Evolutionary conservation across 805 yeast species (phyloP).

Genomic region (Nakazawaea ambrosiae): DNA sequence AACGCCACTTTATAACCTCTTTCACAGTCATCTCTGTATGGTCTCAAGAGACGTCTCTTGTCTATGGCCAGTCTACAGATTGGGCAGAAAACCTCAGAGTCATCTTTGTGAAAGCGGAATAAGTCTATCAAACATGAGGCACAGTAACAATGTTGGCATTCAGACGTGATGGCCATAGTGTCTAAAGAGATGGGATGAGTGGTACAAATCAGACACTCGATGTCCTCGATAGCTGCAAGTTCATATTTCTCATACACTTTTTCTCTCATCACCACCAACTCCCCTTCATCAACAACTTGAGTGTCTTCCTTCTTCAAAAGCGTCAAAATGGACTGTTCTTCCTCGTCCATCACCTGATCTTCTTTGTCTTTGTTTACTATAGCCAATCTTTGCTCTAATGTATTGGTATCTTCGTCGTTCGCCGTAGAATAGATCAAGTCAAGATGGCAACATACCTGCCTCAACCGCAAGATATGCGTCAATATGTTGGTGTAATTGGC

Average conservation of each 20-base stretch:
- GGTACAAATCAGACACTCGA: constrained; percentile 85
- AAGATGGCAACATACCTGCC: constrained; percentile 87
- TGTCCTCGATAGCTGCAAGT: constrained; percentile 25
- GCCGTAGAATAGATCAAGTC: constrained; percentile 47
- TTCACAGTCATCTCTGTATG: constrained; percentile 15
- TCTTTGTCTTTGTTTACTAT: constrained; percentile 18
- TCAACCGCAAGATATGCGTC: constrained; percentile 72
- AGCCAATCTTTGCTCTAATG: constrained; percentile 15
- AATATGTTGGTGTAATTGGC: constrained; percentile 72
- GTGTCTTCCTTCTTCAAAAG: constrained; percentile 18
- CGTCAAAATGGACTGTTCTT: no score
- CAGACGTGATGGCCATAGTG: constrained; percentile 51
- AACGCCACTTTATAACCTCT: constrained; percentile 26
- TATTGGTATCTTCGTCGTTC: constrained; percentile 35
- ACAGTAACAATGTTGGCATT: constrained; percentile 81
- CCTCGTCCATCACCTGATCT: constrained; percentile 17
- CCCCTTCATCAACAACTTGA: constrained; percentile 19
- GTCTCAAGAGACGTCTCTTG: constrained; percentile 38
- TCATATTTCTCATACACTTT: constrained; percentile 27
- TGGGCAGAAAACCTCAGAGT: constrained; percentile 56
- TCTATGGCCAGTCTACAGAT: constrained; percentile 60
- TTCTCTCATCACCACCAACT: constrained; percentile 17
- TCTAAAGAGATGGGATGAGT: constrained; percentile 50
- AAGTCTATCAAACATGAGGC: constrained; percentile 66
- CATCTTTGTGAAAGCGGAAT: constrained; percentile 53